Base-by-base conservation (phyloP, 140 eudicot species). In the Senecio squalidus region DNA sequence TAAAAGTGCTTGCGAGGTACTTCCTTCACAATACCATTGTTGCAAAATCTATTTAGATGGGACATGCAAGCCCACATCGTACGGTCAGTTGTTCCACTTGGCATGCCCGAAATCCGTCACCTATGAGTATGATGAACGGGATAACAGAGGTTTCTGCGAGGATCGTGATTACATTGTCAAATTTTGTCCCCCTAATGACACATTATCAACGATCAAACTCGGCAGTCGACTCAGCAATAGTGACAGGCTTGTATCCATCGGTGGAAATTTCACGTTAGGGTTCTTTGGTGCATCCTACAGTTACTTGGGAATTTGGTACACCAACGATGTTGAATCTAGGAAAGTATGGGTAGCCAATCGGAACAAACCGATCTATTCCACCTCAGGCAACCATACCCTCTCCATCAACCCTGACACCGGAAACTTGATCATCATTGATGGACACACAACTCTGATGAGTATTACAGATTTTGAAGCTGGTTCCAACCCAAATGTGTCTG, bases 1-100 rank as follows among this genome's bases (percentile, higher is more conserved):
- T 53, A n/a, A 17, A 17, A 70, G 76, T 54, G 33, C 62, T 9
- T 70, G 75, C 28, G 50, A 70, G 64, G 58, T 26, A 30, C 21
- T 14, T 23, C 41, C 41, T 17, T 28, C 40, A 6, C 57, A 2
- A 0, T 21, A 48, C 39, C n/a, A 51, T 43, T 69, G 75, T 29
- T 69, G 75, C 24, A 2, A 4, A 27, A 9, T 11, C 28, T 49
- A 47, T 3, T 0, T 20, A 9, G 8, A 13, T 4, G 4, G 9
- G 26, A 9, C 66, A 1, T 70, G 69, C 27, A 11, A 15, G 20
- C 56, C 64, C 3, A 60, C 69, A 0, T 2, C 49, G 26, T 50
- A 20, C 4, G 41, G 21, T 40, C 43, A 30, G 57, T 61, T 70
- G 58, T 61, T 70, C 39, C n/a, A 52, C 36, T 52, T 28, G 20